These are phyloP conservation scores for Stagonosporopsis rhizophila DNA, from an alignment of 2,329 filamentous ascomycete genomes.

Conservation along the genomic window DNA sequence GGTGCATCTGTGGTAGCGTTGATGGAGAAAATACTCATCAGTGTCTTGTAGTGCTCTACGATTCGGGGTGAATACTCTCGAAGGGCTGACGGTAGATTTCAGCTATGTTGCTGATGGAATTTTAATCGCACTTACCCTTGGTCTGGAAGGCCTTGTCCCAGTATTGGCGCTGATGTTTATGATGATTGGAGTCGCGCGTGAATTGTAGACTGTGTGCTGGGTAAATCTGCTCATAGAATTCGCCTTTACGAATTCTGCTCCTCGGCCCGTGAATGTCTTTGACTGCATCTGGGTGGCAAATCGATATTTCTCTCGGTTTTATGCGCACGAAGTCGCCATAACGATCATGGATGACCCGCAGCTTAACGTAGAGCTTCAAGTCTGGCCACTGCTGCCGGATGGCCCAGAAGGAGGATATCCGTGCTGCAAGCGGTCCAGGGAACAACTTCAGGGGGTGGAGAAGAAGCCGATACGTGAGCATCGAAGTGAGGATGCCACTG, in stretches of 20 bases:
- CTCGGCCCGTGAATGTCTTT: slow-evolving; percentile 26
- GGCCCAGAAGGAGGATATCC: slow-evolving; percentile 25
- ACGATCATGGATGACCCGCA: slow-evolving; percentile 18
- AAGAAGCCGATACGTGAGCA: slow-evolving; percentile 18
- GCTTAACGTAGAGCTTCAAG: slow-evolving; percentile 21
- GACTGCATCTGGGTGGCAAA: slow-evolving; percentile 30
- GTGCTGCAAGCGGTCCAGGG: slow-evolving; percentile 23
- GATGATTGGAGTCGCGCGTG: slow-evolving; percentile 29
- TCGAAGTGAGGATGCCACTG: slow-evolving; percentile 3
- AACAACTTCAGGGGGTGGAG: slow-evolving; percentile 18
- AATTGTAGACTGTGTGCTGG: slow-evolving; percentile 30
- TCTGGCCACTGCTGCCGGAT: slow-evolving; percentile 21
- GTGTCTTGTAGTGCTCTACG: background rate
- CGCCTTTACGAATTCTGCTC: slow-evolving; percentile 30
- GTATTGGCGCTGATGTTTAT: slow-evolving; percentile 30
- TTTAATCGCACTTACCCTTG: slow-evolving; percentile 19
- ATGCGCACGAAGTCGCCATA: slow-evolving; percentile 32
- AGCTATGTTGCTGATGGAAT: background rate
- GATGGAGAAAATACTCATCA: background rate
- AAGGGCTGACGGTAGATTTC: background rate
- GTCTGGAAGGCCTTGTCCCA: slow-evolving; percentile 40
- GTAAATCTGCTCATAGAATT: slow-evolving; percentile 34
- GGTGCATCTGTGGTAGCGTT: background rate
- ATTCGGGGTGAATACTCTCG: slow-evolving; percentile 4
- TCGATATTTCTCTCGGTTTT: slow-evolving; percentile 32